Base-by-base conservation (phyloP, 129 eudicot genomes). In the Dittrichia graveolens region DNA sequence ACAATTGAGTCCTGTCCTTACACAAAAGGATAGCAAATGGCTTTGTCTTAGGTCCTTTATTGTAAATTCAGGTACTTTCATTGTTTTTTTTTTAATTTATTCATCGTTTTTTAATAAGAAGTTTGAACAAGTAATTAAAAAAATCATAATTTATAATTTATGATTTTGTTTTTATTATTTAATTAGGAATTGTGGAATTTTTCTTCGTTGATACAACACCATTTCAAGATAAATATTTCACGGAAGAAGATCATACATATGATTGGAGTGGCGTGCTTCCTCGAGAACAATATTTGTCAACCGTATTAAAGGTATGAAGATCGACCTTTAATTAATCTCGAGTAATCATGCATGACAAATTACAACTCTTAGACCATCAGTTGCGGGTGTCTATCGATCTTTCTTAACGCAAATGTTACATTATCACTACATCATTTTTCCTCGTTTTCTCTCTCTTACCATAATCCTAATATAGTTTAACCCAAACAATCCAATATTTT, bases 241-340 rank as follows among this genome's bases (percentile, higher is more conserved):
- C 54, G 0, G 69, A 87, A 50, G 35, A 68, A 57, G 84, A 77
- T 0, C 78, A 87, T 44, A 68, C 18, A 1, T 90, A 87, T 70
- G 97, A 91, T 65, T 90, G 97, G 97, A 81, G 95, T 75, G 95
- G 89, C 34, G 85, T 90, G 34, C 78, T 81, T 72, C 95, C 97
- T 34, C 73, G 97, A 46, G 56, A 85, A 15, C 67, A 85, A 24
- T 91, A 91, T 64, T 52, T 91, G 5, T 76, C 86, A 38, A 81
- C 56, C 18, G 68, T 87, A 7, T 76, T 90, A 55, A 74, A 77
- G 83, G 96, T 87, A 81, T 3, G 3, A 52, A 34, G 5, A 7
- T 7, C n/a, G n/a, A n/a, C n/a, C n/a, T n/a, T n/a, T n/a, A n/a
- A n/a, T n/a, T n/a, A 44, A 34, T 67, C 16, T 53, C 0, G n/a